A percentile compares a stretch with the other conserved stretches of the same genome.
phyloP scores from a whole-genome alignment of 805 yeast genomes.

The Starmera amethionina region DNA sequence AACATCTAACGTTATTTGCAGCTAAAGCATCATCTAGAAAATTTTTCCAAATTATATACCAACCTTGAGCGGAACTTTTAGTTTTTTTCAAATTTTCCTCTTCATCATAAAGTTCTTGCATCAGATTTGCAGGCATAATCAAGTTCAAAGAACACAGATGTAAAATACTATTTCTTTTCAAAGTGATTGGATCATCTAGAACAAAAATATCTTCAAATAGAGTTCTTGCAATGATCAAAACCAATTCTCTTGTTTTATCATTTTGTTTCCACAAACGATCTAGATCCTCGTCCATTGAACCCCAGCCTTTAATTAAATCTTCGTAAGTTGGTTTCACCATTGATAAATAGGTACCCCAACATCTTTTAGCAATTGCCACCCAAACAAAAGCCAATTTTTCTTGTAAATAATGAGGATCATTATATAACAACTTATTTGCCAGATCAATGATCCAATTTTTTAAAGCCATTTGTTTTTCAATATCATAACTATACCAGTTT shows the following conservation, averaged over 20 bases:
- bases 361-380: constrained; percentile 84
- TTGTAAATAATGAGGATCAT: constrained; percentile 82
- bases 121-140: constrained; percentile 58
- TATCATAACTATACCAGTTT: constrained; percentile 44
- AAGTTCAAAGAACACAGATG: constrained; percentile 80
- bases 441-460: constrained; percentile 82
- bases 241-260: constrained; percentile 59
- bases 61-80: constrained; percentile 68
- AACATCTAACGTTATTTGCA: constrained; percentile 34
- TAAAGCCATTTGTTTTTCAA: constrained; percentile 53
- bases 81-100: constrained; percentile 55
- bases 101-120: constrained; percentile 54
- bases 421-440: constrained; percentile 42
- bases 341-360: constrained; percentile 72
- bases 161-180: constrained; percentile 65
- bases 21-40: constrained; percentile 35
- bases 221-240: constrained; percentile 71
- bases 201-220: constrained; percentile 89
- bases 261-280: constrained; percentile 64
- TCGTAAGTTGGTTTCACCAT: constrained; percentile 30
- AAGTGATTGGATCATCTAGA: constrained; percentile 84
- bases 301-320: constrained; percentile 65
- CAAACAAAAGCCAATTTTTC: constrained; percentile 86
- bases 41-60: constrained; percentile 75
- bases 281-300: constrained; percentile 72